A percentile compares a stretch with the other conserved stretches of the same genome.
These are phyloP conservation scores for Odontarrhena argentea DNA, from an alignment of 345 rosid genomes.

Conservation along the genomic window DNA sequence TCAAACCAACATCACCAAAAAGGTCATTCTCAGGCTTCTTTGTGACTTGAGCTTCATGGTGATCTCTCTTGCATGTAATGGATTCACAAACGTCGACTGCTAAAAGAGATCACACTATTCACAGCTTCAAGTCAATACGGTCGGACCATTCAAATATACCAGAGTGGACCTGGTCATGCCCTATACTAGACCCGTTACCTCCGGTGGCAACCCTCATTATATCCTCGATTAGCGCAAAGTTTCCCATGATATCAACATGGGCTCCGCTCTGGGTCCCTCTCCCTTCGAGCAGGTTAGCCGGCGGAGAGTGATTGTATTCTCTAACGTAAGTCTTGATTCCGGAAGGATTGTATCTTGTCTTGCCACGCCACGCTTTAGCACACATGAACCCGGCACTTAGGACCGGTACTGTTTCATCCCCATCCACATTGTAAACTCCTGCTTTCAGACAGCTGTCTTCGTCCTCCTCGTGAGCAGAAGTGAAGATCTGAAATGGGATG, in stretches of 20 bases:
- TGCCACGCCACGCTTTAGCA: conserved; percentile 96
- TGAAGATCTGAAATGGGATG: conserved; percentile 87
- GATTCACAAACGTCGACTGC: conserved; percentile 30
- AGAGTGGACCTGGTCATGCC: conserved; percentile 83
- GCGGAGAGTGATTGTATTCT: conserved; percentile 87
- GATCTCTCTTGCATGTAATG: conserved; percentile 22
- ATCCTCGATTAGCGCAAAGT: conserved; percentile 89
- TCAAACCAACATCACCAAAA: conserved; percentile 14
- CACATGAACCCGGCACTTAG: conserved; percentile 92
- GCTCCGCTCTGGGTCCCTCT: conserved; percentile 91
- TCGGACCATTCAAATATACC: conserved; percentile 85
- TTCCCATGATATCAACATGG: conserved; percentile 97
- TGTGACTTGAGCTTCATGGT: conserved; percentile 20
- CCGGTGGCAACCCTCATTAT: conserved; percentile 85
- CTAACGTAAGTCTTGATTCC: conserved; percentile 71
- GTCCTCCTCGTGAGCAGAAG: conserved; percentile 62
- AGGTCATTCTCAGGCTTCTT: conserved; percentile 31
- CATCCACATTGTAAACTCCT: conserved; percentile 83
- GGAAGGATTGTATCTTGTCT: conserved; percentile 88
- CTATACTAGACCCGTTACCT: conserved; percentile 74
- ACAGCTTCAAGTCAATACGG: conserved; percentile 67
- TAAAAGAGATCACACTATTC: conserved; percentile 30
- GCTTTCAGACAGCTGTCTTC: conserved; percentile 73
- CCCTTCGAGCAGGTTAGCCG: conserved; percentile 83
- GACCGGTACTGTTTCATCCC: conserved; percentile 93